Percentiles rank a stretch among this genome's conserved stretches.
phyloP scores from a whole-genome alignment of 768 basidiomycete genomes.

The Tylopilus vinaceipallidus region DNA sequence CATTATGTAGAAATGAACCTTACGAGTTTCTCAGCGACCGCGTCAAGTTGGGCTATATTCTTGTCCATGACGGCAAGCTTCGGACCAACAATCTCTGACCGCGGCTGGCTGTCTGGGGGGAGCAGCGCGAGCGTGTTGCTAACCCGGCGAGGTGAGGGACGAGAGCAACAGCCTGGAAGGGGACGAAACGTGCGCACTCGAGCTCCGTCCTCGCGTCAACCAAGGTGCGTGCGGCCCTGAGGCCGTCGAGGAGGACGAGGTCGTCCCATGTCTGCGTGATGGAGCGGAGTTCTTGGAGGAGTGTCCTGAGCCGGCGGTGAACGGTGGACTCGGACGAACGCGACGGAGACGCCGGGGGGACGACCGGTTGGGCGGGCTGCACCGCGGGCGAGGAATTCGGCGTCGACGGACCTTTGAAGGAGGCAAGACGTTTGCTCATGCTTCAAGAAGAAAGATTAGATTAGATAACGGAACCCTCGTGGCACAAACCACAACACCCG shows the following conservation, averaged over 20 bases:
- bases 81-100: slow-evolving; percentile 57
- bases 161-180: neutral
- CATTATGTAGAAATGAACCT: slow-evolving; percentile 20
- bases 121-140: slow-evolving; percentile 66
- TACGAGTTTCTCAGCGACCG: slow-evolving; percentile 64
- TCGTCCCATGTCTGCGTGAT: slow-evolving; percentile 80
- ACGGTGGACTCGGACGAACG: slow-evolving; percentile 63
- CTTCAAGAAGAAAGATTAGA: slow-evolving; percentile 18
- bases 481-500: too few relatives aligned
- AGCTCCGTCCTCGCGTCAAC: slow-evolving; percentile 82
- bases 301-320: slow-evolving; percentile 72
- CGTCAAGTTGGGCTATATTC: slow-evolving; percentile 56
- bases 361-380: slow-evolving; percentile 34
- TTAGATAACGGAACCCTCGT: slow-evolving; percentile 8
- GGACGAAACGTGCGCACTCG: slow-evolving; percentile 56
- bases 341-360: slow-evolving; percentile 43
- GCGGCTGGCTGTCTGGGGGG: slow-evolving; percentile 52
- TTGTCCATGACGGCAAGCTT: slow-evolving; percentile 69
- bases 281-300: slow-evolving; percentile 64
- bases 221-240: slow-evolving; percentile 68
- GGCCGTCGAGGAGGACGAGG: slow-evolving; percentile 73
- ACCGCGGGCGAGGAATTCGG: slow-evolving; percentile 66
- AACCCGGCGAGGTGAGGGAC: neutral
- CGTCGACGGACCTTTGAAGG: slow-evolving; percentile 78
- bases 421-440: slow-evolving; percentile 64